Conservation (phyloP, 495 filamentous ascomycete species). For the Trichoderma parareesei region DNA sequence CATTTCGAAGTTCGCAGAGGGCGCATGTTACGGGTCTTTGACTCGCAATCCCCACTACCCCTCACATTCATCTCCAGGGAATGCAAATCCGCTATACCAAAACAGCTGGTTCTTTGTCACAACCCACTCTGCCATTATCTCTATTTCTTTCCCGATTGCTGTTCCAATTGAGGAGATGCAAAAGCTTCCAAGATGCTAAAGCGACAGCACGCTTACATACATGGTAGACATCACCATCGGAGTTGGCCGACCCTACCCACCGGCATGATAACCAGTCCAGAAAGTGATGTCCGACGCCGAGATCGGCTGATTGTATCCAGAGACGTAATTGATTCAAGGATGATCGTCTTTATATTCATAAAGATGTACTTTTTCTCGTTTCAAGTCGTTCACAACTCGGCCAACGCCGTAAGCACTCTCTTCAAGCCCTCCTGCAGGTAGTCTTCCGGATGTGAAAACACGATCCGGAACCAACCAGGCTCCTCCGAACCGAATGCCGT, state of each 20-base stretch:
- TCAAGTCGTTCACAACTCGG: not conserved
- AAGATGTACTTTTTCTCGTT: not conserved
- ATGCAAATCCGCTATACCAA: not conserved
- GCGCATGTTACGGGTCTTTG: not conserved
- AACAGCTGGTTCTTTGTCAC: not conserved
- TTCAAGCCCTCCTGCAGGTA: constrained; percentile 1
- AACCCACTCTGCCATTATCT: no score
- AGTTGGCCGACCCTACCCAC: no score
- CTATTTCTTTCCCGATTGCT: not conserved
- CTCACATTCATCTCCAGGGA: not conserved
- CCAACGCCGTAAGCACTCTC: not conserved
- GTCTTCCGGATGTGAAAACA: constrained; percentile 25
- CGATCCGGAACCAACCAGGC: constrained; percentile 45
- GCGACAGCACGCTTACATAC: no score
- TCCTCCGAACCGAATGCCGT: constrained; percentile 35
- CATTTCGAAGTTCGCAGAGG: not conserved
- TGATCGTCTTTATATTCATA: not conserved
- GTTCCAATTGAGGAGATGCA: no score
- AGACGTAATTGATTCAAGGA: not conserved
- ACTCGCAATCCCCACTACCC: not conserved
- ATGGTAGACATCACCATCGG: no score
- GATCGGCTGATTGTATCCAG: not conserved
- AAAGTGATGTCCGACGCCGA: not conserved
- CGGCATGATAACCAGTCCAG: no score
- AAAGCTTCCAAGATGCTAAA: no score